These are phyloP conservation scores for Chaetomium strumarium DNA, from an alignment of 2,329 filamentous ascomycete species.

Conservation along the genomic window DNA sequence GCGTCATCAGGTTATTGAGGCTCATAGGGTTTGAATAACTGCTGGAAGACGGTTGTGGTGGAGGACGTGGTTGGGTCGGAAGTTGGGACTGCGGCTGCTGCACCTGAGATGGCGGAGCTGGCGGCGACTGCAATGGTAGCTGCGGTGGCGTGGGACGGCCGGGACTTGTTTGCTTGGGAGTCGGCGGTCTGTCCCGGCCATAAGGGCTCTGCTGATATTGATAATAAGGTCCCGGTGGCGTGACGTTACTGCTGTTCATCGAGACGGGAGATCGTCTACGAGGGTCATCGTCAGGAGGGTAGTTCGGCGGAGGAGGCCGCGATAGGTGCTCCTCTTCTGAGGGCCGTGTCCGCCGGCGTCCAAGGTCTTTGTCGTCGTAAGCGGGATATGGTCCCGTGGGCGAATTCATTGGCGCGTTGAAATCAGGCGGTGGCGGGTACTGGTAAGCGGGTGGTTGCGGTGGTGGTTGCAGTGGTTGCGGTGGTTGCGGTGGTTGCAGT, in stretches of 20 bases:
- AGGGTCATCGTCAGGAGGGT: slow-evolving; percentile 44
- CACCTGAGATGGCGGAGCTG: neutral
- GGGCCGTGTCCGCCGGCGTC: slow-evolving; percentile 33
- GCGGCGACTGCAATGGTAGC: slow-evolving; percentile 23
- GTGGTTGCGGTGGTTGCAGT: too few relatives aligned
- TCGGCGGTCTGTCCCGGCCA: slow-evolving; percentile 33
- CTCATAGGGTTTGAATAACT: slow-evolving; percentile 48
- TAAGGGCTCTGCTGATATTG: slow-evolving; percentile 29
- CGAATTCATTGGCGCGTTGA: slow-evolving; percentile 29
- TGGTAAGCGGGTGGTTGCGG: slow-evolving; percentile 20
- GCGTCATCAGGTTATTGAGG: slow-evolving; percentile 41
- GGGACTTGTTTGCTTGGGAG: slow-evolving; percentile 34
- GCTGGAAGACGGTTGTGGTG: slow-evolving; percentile 23
- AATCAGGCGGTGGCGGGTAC: slow-evolving; percentile 19
- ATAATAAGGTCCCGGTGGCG: slow-evolving; percentile 40
- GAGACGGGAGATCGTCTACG: slow-evolving; percentile 48
- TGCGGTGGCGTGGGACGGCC: slow-evolving; percentile 27
- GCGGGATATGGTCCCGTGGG: slow-evolving; percentile 34
- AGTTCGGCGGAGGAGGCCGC: slow-evolving; percentile 41
- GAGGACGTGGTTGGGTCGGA: neutral
- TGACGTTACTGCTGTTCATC: slow-evolving; percentile 39
- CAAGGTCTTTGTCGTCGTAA: slow-evolving; percentile 33
- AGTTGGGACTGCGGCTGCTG: slow-evolving; percentile 5
- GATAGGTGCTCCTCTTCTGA: slow-evolving; percentile 37
- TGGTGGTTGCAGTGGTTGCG: too few relatives aligned